phyloP scores from a whole-genome alignment of 1,139 yeast species.

The Lodderomyces pseudojiufengensis region DNA sequence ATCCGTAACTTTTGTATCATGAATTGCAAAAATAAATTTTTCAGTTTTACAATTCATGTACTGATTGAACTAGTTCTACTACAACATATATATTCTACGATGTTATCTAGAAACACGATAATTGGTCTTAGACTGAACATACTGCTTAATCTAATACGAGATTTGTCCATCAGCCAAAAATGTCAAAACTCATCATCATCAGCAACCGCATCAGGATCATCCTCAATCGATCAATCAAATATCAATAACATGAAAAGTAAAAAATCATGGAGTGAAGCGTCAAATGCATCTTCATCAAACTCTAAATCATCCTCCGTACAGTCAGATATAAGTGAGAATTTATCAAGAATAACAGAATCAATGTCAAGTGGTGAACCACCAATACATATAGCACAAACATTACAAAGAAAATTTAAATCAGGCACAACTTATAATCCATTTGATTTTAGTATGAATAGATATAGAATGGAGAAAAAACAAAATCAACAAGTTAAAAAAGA shows the following conservation, averaged over 20 bases:
- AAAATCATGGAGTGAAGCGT: constrained; percentile 24
- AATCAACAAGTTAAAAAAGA: constrained; percentile 14
- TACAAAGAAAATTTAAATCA: constrained; percentile 38
- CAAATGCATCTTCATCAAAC: constrained; percentile 31
- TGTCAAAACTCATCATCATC: neutral
- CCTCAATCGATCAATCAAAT: neutral
- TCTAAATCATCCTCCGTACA: constrained; percentile 5
- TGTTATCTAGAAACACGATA: too few relatives aligned
- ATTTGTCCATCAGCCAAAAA: neutral
- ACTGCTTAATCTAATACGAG: neutral
- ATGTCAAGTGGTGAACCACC: constrained; percentile 25
- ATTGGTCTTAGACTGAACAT: too few relatives aligned
- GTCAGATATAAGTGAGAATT: constrained; percentile 4
- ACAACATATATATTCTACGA: too few relatives aligned
- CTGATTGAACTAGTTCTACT: too few relatives aligned
- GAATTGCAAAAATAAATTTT: too few relatives aligned
- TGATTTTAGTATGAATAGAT: constrained; percentile 61
- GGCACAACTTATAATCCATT: constrained; percentile 66
- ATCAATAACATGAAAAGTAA: constrained; percentile 13
- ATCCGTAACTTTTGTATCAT: too few relatives aligned
- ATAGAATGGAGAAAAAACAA: constrained; percentile 32
- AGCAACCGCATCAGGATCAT: neutral
- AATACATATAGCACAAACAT: constrained; percentile 20
- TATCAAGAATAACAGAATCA: constrained; percentile 15
- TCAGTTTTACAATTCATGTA: too few relatives aligned